These are phyloP conservation scores for Arthrobotrys musiformis DNA, from an alignment of 2,329 filamentous ascomycete species.

Conservation along the genomic window DNA sequence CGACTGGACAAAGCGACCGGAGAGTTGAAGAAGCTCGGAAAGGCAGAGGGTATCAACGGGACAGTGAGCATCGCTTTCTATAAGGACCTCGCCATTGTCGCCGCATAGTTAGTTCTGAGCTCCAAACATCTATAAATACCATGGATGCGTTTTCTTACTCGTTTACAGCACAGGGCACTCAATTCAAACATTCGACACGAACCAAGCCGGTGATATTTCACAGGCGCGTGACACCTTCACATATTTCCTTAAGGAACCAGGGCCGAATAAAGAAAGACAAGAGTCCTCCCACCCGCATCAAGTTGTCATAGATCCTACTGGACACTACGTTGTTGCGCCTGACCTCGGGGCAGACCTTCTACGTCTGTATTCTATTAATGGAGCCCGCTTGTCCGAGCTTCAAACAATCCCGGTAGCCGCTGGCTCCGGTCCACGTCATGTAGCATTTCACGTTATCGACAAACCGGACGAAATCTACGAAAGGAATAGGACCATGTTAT, in stretches of 20 bases:
- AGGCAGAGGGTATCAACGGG: conserved; percentile 43
- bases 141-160: background rate
- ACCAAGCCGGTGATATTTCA: conserved; percentile 27
- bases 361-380: conserved; percentile 68
- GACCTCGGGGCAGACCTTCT: conserved; percentile 75
- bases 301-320: conserved; percentile 73
- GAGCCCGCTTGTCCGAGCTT: conserved; percentile 61
- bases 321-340: conserved; percentile 71
- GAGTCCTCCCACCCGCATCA: conserved; percentile 73
- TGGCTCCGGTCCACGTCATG: conserved; percentile 74
- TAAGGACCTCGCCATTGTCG: conserved; percentile 12
- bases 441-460: conserved; percentile 66
- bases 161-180: conserved; percentile 24
- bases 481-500: conserved; percentile 67
- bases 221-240: conserved; percentile 37
- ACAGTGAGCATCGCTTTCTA: conserved; percentile 48
- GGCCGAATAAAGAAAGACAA: conserved; percentile 64
- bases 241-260: conserved; percentile 53
- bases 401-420: conserved; percentile 64
- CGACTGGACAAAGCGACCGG: conserved; percentile 7
- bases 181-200: conserved; percentile 40
- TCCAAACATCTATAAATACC: background rate
- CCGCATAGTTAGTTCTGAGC: conserved; percentile 37
- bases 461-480: conserved; percentile 51
- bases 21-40: conserved; percentile 26